Conservation (phyloP, 495 filamentous ascomycete genomes). For the Chaetomium cochliodes region DNA sequence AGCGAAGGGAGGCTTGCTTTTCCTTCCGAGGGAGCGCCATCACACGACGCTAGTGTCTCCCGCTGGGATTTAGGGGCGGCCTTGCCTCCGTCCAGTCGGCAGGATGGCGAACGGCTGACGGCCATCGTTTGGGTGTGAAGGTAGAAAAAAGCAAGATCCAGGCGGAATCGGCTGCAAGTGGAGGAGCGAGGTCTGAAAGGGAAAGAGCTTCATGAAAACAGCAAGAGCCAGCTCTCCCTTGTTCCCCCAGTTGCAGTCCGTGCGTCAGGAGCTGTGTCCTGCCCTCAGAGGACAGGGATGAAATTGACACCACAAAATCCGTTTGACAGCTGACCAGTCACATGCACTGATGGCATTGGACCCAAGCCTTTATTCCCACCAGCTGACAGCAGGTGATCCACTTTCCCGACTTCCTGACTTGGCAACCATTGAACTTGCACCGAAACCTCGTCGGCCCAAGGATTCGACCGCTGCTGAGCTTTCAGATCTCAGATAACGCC, state of each 20-base stretch:
- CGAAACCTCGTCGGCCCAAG: not conserved
- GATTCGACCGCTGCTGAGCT: not conserved
- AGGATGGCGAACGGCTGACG: not conserved
- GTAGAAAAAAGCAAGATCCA: constrained; percentile 8
- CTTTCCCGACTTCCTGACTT: not conserved
- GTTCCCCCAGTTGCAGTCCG: no score
- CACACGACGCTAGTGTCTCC: not conserved
- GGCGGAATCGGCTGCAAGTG: not conserved
- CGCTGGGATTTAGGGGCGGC: no score
- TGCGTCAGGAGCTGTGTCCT: no score
- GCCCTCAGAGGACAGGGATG: no score
- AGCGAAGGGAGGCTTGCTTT: not conserved
- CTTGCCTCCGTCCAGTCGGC: not conserved
- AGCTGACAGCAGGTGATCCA: not conserved
- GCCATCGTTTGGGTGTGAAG: not conserved
- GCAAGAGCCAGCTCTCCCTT: constrained; percentile 1
- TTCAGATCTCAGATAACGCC: not conserved
- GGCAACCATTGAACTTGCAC: not conserved
- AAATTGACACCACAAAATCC: not conserved
- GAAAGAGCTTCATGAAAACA: not conserved
- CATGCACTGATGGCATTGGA: not conserved
- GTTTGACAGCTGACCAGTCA: constrained; percentile 11
- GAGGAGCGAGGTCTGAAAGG: constrained; percentile 1
- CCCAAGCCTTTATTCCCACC: not conserved
- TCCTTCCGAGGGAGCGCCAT: not conserved